phyloP scores from a whole-genome alignment of 108 stramenopile species.

The Schizochytrium sp. region DNA sequence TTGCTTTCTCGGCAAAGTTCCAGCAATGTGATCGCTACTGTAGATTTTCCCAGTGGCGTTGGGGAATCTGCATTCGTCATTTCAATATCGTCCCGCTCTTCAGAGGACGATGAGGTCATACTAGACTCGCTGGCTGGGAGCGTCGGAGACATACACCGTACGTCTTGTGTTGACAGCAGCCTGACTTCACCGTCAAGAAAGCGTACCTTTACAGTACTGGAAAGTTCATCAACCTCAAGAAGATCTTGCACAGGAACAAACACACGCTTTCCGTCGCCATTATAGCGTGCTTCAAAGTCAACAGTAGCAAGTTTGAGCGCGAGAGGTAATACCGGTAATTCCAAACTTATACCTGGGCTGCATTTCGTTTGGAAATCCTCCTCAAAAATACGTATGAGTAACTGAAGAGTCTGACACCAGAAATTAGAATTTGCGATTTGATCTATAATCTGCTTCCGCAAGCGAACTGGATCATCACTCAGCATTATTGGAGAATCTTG shows the following conservation, averaged over 20 bases:
- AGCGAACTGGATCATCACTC: neutral
- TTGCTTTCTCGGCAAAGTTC: neutral
- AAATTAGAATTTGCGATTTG: neutral
- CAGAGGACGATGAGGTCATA: neutral
- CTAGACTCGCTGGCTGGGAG: too few species aligned
- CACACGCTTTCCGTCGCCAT: neutral
- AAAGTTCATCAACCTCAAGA: neutral
- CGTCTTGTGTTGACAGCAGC: neutral
- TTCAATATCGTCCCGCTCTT: neutral
- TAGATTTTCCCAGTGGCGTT: neutral
- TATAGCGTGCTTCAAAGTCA: neutral
- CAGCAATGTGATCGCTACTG: neutral
- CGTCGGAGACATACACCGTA: neutral
- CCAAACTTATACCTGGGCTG: neutral
- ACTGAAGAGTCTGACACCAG: neutral
- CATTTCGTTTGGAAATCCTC: neutral
- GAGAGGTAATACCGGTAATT: neutral
- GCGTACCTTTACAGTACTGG: neutral
- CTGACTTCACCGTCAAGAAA: conserved; percentile 30
- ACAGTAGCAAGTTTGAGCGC: neutral
- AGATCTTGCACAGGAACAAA: neutral
- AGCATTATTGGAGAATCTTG: neutral
- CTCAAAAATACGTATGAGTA: neutral
- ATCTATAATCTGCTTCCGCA: neutral
- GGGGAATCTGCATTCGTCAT: neutral